These are phyloP conservation scores for Suillus hirtellus DNA, from an alignment of 768 basidiomycete genomes.

Conservation along the genomic window DNA sequence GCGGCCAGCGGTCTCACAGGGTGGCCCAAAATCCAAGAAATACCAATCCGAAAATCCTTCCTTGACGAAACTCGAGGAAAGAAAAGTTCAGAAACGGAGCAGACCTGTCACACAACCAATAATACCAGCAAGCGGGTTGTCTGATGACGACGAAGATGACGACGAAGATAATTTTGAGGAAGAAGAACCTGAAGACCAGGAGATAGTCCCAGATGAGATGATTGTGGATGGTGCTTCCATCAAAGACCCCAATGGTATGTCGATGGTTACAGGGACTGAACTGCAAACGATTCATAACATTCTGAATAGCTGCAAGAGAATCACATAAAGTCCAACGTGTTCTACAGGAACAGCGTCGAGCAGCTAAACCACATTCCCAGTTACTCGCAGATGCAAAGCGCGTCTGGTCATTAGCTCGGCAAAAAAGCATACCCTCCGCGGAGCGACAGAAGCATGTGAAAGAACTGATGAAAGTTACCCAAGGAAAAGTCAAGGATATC, in stretches of 20 bases:
- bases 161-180: conserved; percentile 37
- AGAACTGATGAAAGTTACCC: conserved; percentile 72
- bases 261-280: conserved; percentile 2
- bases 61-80: conserved; percentile 22
- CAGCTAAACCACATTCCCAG: conserved; percentile 74
- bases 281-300: conserved; percentile 10
- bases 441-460: conserved; percentile 77
- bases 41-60: conserved; percentile 41
- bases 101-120: conserved; percentile 52
- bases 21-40: conserved; percentile 55
- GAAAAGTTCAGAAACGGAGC: conserved; percentile 56
- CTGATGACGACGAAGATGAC: conserved; percentile 43
- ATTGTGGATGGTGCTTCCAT: conserved; percentile 26
- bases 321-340: conserved; percentile 71
- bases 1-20: conserved; percentile 46
- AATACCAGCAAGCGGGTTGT: conserved; percentile 35
- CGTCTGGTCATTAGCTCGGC: conserved; percentile 74
- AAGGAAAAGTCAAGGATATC: conserved; percentile 82
- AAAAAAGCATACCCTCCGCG: conserved; percentile 65
- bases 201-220: conserved; percentile 34
- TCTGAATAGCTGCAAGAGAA: conserved; percentile 55
- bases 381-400: conserved; percentile 72
- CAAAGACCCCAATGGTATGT: conserved; percentile 64
- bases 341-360: conserved; percentile 67
- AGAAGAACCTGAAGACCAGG: conserved; percentile 36